Conservation (phyloP, 495 filamentous ascomycete species). For the Trichoderma gamsii region DNA sequence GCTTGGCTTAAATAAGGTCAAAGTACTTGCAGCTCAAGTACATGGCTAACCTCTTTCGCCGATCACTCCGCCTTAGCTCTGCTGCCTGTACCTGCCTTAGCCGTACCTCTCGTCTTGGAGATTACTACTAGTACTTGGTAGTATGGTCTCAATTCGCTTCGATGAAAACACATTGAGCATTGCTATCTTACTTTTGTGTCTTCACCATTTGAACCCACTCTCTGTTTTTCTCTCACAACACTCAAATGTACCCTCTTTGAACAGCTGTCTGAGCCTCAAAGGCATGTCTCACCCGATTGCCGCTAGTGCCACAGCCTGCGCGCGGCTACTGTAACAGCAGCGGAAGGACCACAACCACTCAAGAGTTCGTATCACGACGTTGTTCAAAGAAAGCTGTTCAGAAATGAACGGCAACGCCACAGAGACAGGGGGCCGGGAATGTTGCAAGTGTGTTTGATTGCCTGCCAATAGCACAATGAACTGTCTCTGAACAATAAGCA, state of each 20-base stretch:
- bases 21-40: neutral
- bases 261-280: too few species aligned
- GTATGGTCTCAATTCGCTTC: too few species aligned
- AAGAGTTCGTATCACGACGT: neutral
- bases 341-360: neutral
- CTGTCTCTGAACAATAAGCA: neutral
- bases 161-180: too few species aligned
- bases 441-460: neutral
- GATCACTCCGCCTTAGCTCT: neutral
- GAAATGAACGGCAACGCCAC: neutral
- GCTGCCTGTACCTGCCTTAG: neutral
- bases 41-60: neutral
- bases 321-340: constrained; percentile 12
- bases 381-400: neutral
- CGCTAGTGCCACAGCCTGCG: neutral
- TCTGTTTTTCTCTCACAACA: too few species aligned
- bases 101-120: neutral
- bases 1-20: neutral
- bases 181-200: too few species aligned
- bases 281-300: neutral
- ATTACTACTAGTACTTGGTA: too few species aligned
- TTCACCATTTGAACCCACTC: too few species aligned
- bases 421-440: neutral
- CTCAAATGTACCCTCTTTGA: too few species aligned
- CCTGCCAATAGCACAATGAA: neutral